Percentiles rank a stretch among this genome's conserved stretches.
phyloP scores from a whole-genome alignment of 2,329 filamentous ascomycete species.

The Cyphellophora attinorum region DNA sequence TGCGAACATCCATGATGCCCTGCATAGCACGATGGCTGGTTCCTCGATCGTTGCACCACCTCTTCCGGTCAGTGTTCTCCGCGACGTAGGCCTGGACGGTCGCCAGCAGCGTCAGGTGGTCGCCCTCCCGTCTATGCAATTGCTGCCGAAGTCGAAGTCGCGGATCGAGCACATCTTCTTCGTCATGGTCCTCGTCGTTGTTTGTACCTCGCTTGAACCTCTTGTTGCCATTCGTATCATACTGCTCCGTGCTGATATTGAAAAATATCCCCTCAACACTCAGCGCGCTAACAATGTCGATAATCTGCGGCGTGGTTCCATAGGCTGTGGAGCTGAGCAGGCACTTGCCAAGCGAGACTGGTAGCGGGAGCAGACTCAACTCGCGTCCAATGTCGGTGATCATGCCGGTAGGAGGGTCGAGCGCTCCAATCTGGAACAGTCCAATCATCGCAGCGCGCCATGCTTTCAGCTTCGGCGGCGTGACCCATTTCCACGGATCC shows the following conservation, averaged over 20 bases:
- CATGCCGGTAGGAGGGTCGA: slow-evolving; percentile 55
- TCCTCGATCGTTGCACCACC: slow-evolving; percentile 50
- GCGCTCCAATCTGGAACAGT: slow-evolving; percentile 66
- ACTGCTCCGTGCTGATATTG: slow-evolving; percentile 49
- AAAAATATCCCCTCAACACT: slow-evolving; percentile 57
- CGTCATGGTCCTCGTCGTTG: slow-evolving; percentile 5
- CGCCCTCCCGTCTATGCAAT: slow-evolving; percentile 51
- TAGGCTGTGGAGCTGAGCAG: slow-evolving; percentile 68
- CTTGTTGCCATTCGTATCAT: no score
- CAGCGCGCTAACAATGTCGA: slow-evolving; percentile 69
- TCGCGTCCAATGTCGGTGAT: slow-evolving; percentile 67
- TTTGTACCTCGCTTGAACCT: not conserved
- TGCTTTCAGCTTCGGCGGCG: slow-evolving; percentile 65
- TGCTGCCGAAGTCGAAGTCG: slow-evolving; percentile 37
- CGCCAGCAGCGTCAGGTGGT: slow-evolving; percentile 53
- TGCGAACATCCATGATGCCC: slow-evolving; percentile 44
- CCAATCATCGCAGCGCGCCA: slow-evolving; percentile 76
- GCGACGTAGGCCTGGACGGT: slow-evolving; percentile 51
- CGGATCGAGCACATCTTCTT: slow-evolving; percentile 4
- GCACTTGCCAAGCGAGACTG: slow-evolving; percentile 70
- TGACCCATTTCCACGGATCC: slow-evolving; percentile 73
- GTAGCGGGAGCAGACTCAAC: slow-evolving; percentile 75
- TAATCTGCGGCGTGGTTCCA: slow-evolving; percentile 68
- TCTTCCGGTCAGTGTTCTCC: slow-evolving; percentile 48
- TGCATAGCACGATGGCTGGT: slow-evolving; percentile 57